Base-by-base conservation (phyloP, 2,329 filamentous ascomycete species). In the Microascus cirrosus region DNA sequence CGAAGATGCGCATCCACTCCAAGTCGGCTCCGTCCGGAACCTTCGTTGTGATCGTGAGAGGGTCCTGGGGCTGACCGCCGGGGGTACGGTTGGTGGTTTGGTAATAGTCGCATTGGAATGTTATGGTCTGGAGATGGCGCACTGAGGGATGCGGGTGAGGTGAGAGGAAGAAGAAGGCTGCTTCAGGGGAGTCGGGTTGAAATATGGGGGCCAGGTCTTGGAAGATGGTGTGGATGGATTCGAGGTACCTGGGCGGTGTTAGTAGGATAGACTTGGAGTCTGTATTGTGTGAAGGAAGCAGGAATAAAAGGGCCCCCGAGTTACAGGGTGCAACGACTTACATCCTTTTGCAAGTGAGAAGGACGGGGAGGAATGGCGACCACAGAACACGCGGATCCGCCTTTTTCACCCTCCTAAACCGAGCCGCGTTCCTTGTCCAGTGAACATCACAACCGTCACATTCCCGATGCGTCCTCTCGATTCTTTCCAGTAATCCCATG, bases 341-440 rank as follows among this genome's bases (percentile, higher is more conserved):
- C 54, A 56, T 13, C 25, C 25, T 56, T 42, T 56, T 56, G 25
- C 54, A 56, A 10, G 54, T 56, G 24, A 56, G 25, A 6, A 56
- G 42, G 22, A 56, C 54, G 3, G 54, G 54, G 11, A 56, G 24
- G 15, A 56, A 51, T 1, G 54, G 54, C 24, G n/a, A n/a, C 54
- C 54, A 56, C 24, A 36, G 24, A 13, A 25, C 39, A 18, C 12
- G 15, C 42, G 34, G 13, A 11, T 56, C 54, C 25, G 22, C n/a
- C 4, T 32, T 4, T 8, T 2, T 15, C 6, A 13, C 39, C 25
- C 2, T 15, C 54, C 39, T 22, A 39, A 12, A 32, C 11, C 25
- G 25, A 35, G 39, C 48, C 6, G n/a, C 24, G 13, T 32, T 56
- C 54, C 54, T 48, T 0, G 12, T 22, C 24, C 54, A 39, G 28